Conservation (phyloP, 257 asterid species). For the Nicotiana attenuata region DNA sequence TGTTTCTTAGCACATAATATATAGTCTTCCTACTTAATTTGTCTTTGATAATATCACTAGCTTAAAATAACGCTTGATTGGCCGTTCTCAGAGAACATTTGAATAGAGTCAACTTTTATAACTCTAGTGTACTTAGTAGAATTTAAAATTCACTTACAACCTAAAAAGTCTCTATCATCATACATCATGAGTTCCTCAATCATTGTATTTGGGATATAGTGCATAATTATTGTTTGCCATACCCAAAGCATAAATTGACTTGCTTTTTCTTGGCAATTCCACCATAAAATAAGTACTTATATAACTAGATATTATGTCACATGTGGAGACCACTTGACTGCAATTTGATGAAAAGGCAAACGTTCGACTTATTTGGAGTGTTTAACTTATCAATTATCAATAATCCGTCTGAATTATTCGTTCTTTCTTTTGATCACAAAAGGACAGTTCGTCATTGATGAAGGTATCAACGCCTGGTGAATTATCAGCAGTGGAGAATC, state of each 20-base stretch:
- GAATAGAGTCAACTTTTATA: constrained; percentile 11
- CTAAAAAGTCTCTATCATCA: not conserved
- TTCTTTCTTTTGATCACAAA: not conserved
- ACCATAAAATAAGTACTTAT: not conserved
- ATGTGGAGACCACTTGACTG: not conserved
- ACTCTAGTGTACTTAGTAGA: constrained; percentile 1
- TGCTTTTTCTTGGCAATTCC: not conserved
- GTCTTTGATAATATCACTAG: constrained; percentile 40
- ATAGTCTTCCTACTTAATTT: constrained; percentile 16
- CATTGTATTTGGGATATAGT: not conserved
- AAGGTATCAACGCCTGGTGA: not conserved
- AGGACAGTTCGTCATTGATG: not conserved
- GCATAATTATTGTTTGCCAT: not conserved
- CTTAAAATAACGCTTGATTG: constrained; percentile 17
- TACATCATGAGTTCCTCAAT: constrained; percentile 1
- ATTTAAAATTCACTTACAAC: constrained; percentile 1
- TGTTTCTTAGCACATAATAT: constrained; percentile 30
- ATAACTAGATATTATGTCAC: not conserved
- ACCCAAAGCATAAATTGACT: constrained; percentile 4
- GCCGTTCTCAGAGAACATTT: constrained; percentile 18
- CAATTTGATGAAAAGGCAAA: constrained; percentile 3
- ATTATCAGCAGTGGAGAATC: not conserved
- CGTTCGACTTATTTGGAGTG: constrained; percentile 2
- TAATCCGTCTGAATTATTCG: not conserved
- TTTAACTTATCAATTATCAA: not conserved